Evolutionary conservation across 306 rosid species (phyloP).

Genomic region (Ammopiptanthus mongolicus): DNA sequence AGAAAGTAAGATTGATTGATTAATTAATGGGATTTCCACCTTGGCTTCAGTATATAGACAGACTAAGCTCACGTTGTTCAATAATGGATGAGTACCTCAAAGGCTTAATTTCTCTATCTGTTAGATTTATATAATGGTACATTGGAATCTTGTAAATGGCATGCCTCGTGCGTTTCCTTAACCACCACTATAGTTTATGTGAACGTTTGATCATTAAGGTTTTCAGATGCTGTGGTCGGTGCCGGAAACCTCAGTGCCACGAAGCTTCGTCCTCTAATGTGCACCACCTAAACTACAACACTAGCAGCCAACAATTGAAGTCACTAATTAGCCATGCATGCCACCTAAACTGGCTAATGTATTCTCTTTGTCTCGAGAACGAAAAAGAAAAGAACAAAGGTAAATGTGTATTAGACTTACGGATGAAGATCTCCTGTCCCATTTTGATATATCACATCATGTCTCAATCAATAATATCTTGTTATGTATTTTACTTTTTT

Average conservation of each 20-base stretch:
- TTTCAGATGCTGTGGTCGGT: slow-evolving; percentile 42
- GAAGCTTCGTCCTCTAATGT: slow-evolving; percentile 50
- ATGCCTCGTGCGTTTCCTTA: slow-evolving; percentile 47
- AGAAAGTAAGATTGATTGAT: neutral
- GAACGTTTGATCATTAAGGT: slow-evolving; percentile 18
- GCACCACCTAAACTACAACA: neutral
- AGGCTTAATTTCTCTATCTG: neutral
- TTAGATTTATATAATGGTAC: slow-evolving; percentile 30
- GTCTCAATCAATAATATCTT: no score
- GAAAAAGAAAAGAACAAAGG: neutral
- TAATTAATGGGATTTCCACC: slow-evolving; percentile 36
- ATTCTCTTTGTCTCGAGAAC: neutral
- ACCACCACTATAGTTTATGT: slow-evolving; percentile 32
- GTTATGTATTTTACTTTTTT: no score
- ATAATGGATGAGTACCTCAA: slow-evolving; percentile 33
- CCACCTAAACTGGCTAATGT: neutral
- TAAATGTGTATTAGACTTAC: no score
- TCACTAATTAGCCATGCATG: neutral
- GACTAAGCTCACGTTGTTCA: slow-evolving; percentile 64
- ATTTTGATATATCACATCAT: no score
- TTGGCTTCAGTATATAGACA: slow-evolving; percentile 69
- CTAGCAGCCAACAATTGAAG: slow-evolving; percentile 20
- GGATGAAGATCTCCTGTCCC: no score
- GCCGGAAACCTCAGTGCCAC: slow-evolving; percentile 45
- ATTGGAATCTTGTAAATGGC: slow-evolving; percentile 42